Percentiles rank a stretch among this genome's conserved stretches.
These are phyloP conservation scores for Sporothrix humicola DNA, from an alignment of 2,329 filamentous ascomycete species.

Conservation along the genomic window DNA sequence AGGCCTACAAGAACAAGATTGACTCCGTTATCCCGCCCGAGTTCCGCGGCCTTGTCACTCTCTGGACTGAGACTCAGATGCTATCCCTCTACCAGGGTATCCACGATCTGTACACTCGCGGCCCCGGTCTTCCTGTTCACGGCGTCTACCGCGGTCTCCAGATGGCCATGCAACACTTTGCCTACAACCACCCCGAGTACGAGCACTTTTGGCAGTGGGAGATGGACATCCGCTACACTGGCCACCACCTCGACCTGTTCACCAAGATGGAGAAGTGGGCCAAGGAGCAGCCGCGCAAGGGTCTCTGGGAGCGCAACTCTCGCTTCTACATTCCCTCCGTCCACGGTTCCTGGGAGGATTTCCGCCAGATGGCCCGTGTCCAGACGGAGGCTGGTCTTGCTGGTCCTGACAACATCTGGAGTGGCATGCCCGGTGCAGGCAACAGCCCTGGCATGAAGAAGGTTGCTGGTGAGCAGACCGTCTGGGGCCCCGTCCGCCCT, in stretches of 20 bases:
- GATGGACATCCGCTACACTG: constrained; percentile 89
- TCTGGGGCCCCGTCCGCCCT: constrained; percentile 86
- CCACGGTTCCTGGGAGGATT: constrained; percentile 81
- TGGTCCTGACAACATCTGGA: constrained; percentile 71
- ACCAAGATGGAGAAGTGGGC: constrained; percentile 73
- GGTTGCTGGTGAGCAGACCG: constrained; percentile 59
- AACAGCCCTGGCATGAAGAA: constrained; percentile 42
- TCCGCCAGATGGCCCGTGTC: constrained; percentile 75
- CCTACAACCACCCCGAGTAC: constrained; percentile 84
- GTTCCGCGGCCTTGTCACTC: constrained; percentile 83
- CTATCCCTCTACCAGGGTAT: constrained; percentile 85
- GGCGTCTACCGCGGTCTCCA: constrained; percentile 91
- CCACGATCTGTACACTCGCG: constrained; percentile 72
- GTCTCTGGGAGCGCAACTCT: constrained; percentile 79
- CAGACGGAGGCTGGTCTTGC: constrained; percentile 74
- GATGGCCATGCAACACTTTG: constrained; percentile 95
- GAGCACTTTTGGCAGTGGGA: constrained; percentile 96
- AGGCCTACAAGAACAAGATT: constrained; percentile 70
- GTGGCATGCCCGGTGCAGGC: constrained; percentile 54
- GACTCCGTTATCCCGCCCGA: constrained; percentile 76
- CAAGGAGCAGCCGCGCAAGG: constrained; percentile 74
- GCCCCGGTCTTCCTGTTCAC: constrained; percentile 76
- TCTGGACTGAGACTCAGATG: constrained; percentile 97
- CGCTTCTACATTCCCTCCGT: constrained; percentile 79
- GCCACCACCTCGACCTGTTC: constrained; percentile 80